phyloP scores from a whole-genome alignment of 1,284 basidiomycete species.

The Chondrostereum purpureum region DNA sequence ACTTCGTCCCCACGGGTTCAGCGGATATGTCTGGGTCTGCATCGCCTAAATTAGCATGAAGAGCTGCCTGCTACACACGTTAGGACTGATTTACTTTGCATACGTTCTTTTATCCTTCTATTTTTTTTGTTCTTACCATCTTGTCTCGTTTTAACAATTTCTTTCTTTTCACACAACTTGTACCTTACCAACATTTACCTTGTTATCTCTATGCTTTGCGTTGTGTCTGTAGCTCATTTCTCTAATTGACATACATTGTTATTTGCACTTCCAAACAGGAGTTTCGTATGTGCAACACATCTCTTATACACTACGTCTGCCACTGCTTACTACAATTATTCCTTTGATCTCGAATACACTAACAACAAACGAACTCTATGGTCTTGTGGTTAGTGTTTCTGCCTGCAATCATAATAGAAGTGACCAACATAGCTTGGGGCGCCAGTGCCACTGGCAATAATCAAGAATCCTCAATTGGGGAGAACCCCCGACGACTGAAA shows the following conservation, averaged over 20 bases:
- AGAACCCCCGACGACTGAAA: neutral
- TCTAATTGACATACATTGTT: too few relatives aligned
- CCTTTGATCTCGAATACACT: neutral
- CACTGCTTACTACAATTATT: too few relatives aligned
- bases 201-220: neutral
- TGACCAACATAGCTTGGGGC: neutral
- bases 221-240: too few relatives aligned
- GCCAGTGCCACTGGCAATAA: neutral
- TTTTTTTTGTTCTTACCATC: neutral
- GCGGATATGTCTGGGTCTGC: constrained; percentile 5
- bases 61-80: too few relatives aligned
- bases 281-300: neutral
- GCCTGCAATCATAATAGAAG: neutral
- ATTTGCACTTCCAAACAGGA: neutral
- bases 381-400: neutral
- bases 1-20: constrained; percentile 11
- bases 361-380: neutral
- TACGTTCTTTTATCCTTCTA: too few relatives aligned
- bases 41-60: neutral
- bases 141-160: neutral
- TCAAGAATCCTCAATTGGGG: neutral
- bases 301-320: too few relatives aligned
- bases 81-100: too few relatives aligned
- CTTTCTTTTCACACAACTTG: neutral
- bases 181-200: neutral